Conservation (phyloP, 768 basidiomycete species). For the Collybia nuda region DNA sequence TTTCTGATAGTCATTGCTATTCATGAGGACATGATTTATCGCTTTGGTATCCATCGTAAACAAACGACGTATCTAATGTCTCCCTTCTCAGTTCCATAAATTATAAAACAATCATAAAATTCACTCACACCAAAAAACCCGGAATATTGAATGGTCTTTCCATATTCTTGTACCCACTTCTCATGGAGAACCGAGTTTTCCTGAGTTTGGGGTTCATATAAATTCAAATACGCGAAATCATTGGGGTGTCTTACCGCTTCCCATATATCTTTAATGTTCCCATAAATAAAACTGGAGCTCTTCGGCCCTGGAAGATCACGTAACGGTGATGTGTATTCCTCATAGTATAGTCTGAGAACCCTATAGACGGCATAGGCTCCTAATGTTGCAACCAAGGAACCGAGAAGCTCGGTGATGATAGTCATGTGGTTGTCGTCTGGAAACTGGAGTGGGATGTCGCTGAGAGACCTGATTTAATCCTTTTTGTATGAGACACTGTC, state of each 20-base stretch:
- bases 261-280: slow-evolving; percentile 45
- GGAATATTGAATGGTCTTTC: slow-evolving; percentile 13
- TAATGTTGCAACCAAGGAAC: slow-evolving; percentile 15
- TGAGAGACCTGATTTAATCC: too few relatives aligned
- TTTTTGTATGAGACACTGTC: too few relatives aligned
- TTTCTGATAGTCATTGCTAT: slow-evolving; percentile 57
- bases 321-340: slow-evolving; percentile 38
- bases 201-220: slow-evolving; percentile 16
- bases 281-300: slow-evolving; percentile 42
- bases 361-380: slow-evolving; percentile 26
- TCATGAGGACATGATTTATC: slow-evolving; percentile 59
- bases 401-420: slow-evolving; percentile 8
- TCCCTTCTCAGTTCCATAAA: not conserved
- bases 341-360: slow-evolving; percentile 31
- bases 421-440: not conserved
- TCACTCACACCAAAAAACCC: slow-evolving; percentile 42
- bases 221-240: not conserved
- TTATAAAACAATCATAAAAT: not conserved
- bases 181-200: slow-evolving; percentile 26
- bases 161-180: slow-evolving; percentile 14
- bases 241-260: slow-evolving; percentile 30
- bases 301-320: slow-evolving; percentile 52
- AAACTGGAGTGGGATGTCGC: too few relatives aligned
- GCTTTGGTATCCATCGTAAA: slow-evolving; percentile 64
- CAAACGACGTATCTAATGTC: slow-evolving; percentile 35